Evolutionary conservation across 192 early-diverging fungal species (phyloP), one percentile per base, ranked within the genome.

Genomic region (Cetraspora pellucida): DNA sequence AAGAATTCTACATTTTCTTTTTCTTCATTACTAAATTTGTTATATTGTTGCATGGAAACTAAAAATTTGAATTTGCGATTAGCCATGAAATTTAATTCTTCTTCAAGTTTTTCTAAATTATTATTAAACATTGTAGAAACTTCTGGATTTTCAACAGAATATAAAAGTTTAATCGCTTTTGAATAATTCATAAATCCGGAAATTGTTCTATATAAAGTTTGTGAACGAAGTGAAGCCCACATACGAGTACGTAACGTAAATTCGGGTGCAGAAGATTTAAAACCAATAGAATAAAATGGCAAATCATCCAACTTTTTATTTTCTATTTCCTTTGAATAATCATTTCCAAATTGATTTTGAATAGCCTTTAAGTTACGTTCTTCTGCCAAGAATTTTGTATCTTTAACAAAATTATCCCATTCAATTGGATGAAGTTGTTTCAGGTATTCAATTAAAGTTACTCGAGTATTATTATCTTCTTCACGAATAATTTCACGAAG

Each of bases 401-500:
- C 94, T 79, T 91, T 89, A 58, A 94, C 94, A 86, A 94, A 95
- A 83, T 95, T 95, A 65, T 94, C 93, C 94, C 94, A 95, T 79
- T 95, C 94, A 25, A 89, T 86, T 0, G 90, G 82, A 74, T 94
- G 91, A 59, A 93, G 82, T 17, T 92, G 91, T 81, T 95, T 93
- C 31, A 93, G 78, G 58, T 93, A 95, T 82, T 95, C 94, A 23
- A 95, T 83, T 54, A 94, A 78, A 21, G 93, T 95, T 11, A 95
- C 88, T 10, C 91, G 88, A 37, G 91, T 93, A 77, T 91, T 90
- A 75, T 91, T 84, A 73, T 95, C 94, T 73, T 92, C 91, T 78
- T 93, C 92, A 49, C 91, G 84, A 72, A 95, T 94, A 64, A 95
- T 93, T 83, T 95, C 94, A 49, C 91, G 86, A 55, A 95, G 84